Evolutionary conservation across 2,329 filamentous ascomycete genomes (phyloP).

Genomic region (Penicillium sclerotigenum): DNA sequence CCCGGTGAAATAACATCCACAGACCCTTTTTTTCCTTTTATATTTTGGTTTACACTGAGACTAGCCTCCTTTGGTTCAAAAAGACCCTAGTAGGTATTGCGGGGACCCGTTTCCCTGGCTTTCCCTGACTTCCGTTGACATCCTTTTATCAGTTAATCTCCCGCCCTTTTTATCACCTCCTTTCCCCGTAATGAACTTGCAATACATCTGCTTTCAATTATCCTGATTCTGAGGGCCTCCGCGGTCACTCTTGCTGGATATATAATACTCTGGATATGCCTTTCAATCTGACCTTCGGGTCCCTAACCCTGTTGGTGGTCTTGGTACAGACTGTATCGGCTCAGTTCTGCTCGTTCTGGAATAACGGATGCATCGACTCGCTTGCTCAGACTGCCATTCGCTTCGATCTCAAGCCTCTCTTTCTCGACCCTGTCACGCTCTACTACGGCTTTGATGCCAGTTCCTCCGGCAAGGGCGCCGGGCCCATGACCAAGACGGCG

Average conservation of each 20-base stretch:
- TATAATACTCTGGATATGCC: constrained; percentile 19
- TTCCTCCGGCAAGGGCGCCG: constrained; percentile 29
- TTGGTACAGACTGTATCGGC: constrained; percentile 23
- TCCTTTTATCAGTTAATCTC: constrained; percentile 5
- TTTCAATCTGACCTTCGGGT: background rate
- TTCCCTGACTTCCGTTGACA: background rate
- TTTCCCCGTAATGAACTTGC: constrained; percentile 25
- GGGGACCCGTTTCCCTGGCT: constrained; percentile 19
- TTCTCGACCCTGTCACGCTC: constrained; percentile 32
- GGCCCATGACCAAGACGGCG: constrained; percentile 36
- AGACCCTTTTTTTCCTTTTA: background rate
- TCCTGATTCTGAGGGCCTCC: constrained; percentile 23
- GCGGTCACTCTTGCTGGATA: constrained; percentile 21
- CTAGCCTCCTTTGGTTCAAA: background rate
- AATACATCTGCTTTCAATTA: constrained; percentile 14
- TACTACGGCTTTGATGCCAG: constrained; percentile 38
- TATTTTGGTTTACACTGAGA: background rate
- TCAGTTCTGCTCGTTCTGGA: constrained; percentile 37
- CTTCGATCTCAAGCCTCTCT: constrained; percentile 35
- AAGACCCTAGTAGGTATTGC: constrained; percentile 17
- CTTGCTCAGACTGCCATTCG: constrained; percentile 37
- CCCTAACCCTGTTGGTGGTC: constrained; percentile 17
- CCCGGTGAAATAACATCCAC: background rate
- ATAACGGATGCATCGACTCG: constrained; percentile 37
- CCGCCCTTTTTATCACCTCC: background rate